Conservation (phyloP, 108 stramenopile genomes). For the Cyclostephanos tholiformis region DNA sequence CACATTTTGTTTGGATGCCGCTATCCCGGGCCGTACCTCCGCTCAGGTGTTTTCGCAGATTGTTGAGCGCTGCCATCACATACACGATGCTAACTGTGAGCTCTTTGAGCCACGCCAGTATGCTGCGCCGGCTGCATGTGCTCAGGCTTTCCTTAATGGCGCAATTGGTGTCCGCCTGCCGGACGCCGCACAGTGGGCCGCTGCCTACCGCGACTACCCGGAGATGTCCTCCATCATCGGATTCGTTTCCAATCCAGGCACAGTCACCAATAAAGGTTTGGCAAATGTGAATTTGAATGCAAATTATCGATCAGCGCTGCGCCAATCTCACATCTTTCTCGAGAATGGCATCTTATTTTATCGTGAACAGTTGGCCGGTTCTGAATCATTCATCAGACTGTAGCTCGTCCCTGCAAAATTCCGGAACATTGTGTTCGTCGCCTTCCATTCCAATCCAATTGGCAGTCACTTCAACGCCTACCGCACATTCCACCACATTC, state of each 20-base stretch:
- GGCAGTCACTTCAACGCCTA: not conserved
- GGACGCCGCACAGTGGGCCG: not conserved
- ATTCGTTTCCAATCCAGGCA: not conserved
- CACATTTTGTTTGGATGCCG: not conserved
- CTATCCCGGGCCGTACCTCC: conserved; percentile 3
- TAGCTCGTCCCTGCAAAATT: not conserved
- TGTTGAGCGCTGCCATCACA: not conserved
- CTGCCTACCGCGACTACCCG: not conserved
- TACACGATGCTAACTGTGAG: conserved; percentile 6
- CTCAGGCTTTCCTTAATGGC: not conserved
- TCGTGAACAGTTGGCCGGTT: not conserved
- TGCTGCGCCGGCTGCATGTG: conserved; percentile 6
- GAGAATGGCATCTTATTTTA: not conserved
- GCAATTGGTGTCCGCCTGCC: not conserved
- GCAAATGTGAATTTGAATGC: no score
- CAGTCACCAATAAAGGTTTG: no score
- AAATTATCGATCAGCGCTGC: no score
- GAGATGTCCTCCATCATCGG: not conserved
- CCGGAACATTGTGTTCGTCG: not conserved
- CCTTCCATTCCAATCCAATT: not conserved
- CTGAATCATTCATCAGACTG: not conserved
- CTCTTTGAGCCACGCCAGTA: not conserved
- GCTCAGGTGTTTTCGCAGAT: not conserved
- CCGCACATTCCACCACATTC: not conserved
- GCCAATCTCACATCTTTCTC: no score